A percentile compares a stretch with the other conserved stretches of the same genome.
Evolutionary conservation across 2,329 filamentous ascomycete species (phyloP).

Genomic region (Colletotrichum orchidophilum): DNA sequence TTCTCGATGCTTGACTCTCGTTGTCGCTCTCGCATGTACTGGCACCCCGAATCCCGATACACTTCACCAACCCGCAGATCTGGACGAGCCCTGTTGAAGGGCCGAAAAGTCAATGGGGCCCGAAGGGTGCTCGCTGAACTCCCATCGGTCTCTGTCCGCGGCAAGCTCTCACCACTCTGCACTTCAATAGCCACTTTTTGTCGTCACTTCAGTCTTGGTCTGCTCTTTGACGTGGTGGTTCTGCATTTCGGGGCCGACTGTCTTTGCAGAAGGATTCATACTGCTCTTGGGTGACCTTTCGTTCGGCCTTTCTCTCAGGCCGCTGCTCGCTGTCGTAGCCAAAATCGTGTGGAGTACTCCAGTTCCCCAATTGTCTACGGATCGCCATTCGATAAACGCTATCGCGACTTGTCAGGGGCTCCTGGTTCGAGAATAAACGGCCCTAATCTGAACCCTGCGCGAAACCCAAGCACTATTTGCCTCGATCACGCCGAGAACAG

Average conservation of each 20-base stretch:
- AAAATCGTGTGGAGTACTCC: background rate
- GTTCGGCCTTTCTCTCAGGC: background rate
- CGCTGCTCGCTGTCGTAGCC: background rate
- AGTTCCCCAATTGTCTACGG: conserved; percentile 7
- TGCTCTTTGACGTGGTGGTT: background rate
- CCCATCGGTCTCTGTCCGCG: background rate
- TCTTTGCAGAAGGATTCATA: background rate
- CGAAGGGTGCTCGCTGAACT: background rate
- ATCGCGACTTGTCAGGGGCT: conserved; percentile 12
- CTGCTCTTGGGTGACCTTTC: background rate
- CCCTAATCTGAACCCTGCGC: conserved; percentile 30
- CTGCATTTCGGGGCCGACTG: background rate
- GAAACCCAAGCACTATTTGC: background rate
- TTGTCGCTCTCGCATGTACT: conserved; percentile 17
- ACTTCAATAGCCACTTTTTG: background rate
- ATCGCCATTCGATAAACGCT: conserved; percentile 15
- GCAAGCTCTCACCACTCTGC: conserved; percentile 5
- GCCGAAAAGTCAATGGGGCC: background rate
- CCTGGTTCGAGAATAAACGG: conserved; percentile 22
- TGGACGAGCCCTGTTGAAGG: background rate
- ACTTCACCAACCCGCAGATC: conserved; percentile 9
- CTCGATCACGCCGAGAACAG: background rate
- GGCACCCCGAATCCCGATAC: conserved; percentile 13
- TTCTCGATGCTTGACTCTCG: background rate
- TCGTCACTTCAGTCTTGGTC: conserved; percentile 10